Conservation (phyloP, 2,329 filamentous ascomycete genomes). For the Sporothrix inflata region DNA sequence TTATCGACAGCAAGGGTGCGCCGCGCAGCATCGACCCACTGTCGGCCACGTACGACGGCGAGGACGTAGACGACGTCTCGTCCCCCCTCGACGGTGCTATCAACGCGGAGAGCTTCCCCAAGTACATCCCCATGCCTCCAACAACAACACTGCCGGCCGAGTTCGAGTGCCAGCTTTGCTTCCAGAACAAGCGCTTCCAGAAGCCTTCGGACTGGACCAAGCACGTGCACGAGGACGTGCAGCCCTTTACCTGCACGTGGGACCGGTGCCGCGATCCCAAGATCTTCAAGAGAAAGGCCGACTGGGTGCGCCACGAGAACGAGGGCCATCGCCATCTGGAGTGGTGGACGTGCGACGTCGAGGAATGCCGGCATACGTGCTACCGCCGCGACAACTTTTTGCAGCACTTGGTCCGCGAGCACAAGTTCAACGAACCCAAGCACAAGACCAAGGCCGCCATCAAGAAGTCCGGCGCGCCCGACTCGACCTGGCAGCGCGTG, state of each 20-base stretch:
- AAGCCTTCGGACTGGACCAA: constrained; percentile 98
- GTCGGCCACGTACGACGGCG: constrained; percentile 57
- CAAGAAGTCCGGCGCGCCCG: constrained; percentile 60
- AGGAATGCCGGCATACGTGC: constrained; percentile 80
- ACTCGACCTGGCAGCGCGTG: constrained; percentile 76
- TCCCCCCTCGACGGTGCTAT: constrained; percentile 71
- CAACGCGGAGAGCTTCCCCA: constrained; percentile 73
- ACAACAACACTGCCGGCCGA: constrained; percentile 77
- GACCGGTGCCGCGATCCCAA: constrained; percentile 80
- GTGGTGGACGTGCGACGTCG: constrained; percentile 84
- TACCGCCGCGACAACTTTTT: constrained; percentile 91
- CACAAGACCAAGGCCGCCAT: constrained; percentile 75
- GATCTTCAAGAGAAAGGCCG: constrained; percentile 92
- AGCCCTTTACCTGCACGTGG: constrained; percentile 93
- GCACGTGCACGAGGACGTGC: constrained; percentile 90
- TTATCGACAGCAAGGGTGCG: constrained; percentile 64
- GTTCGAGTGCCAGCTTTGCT: constrained; percentile 89
- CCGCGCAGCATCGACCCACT: constrained; percentile 61
- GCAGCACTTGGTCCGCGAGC: constrained; percentile 88
- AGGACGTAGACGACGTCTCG: constrained; percentile 61
- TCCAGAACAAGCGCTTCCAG: constrained; percentile 78
- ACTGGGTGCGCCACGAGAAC: constrained; percentile 94
- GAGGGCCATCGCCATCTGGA: constrained; percentile 88
- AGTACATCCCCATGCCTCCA: constrained; percentile 80
- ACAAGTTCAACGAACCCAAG: constrained; percentile 83